A percentile compares a stretch with the other conserved stretches of the same genome.
Conservation (phyloP, 768 basidiomycete genomes). For the Xerocomellus amylosporus region DNA sequence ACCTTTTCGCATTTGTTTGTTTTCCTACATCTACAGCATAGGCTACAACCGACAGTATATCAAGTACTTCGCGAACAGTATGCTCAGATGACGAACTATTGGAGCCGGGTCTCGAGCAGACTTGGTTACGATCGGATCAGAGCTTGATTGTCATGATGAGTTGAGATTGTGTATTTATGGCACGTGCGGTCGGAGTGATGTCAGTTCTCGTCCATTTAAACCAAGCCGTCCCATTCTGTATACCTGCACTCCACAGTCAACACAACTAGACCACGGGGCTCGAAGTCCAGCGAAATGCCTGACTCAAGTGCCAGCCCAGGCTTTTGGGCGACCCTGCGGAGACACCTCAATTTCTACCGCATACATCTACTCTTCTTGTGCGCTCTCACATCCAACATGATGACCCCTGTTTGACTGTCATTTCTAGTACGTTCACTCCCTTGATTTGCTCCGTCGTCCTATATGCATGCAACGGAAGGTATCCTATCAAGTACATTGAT, state of each 20-base stretch:
- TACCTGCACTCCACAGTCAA: not conserved
- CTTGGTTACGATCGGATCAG: too few species aligned
- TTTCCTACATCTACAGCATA: conserved; percentile 23
- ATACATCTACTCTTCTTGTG: conserved; percentile 62
- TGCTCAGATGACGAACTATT: conserved; percentile 16
- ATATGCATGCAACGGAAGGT: conserved; percentile 76
- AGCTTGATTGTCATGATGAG: not conserved
- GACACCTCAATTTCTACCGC: conserved; percentile 66
- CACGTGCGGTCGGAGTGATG: not conserved
- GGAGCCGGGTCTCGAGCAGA: too few species aligned
- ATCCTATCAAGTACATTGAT: conserved; percentile 72
- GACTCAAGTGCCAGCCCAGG: not conserved
- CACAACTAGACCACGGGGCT: not conserved
- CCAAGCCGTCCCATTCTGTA: not conserved
- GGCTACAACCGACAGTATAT: conserved; percentile 23
- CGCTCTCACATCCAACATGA: conserved; percentile 24
- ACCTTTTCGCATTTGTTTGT: conserved; percentile 19
- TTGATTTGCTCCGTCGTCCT: conserved; percentile 77
- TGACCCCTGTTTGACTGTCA: conserved; percentile 1
- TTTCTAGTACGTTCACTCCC: conserved; percentile 66
- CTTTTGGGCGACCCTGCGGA: conserved; percentile 30
- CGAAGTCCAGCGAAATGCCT: conserved; percentile 5
- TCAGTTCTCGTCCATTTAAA: not conserved
- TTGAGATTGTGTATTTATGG: not conserved
- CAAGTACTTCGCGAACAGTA: conserved; percentile 23